phyloP scores from a whole-genome alignment of 2,329 filamentous ascomycete genomes.

The Aspergillus candidus region DNA sequence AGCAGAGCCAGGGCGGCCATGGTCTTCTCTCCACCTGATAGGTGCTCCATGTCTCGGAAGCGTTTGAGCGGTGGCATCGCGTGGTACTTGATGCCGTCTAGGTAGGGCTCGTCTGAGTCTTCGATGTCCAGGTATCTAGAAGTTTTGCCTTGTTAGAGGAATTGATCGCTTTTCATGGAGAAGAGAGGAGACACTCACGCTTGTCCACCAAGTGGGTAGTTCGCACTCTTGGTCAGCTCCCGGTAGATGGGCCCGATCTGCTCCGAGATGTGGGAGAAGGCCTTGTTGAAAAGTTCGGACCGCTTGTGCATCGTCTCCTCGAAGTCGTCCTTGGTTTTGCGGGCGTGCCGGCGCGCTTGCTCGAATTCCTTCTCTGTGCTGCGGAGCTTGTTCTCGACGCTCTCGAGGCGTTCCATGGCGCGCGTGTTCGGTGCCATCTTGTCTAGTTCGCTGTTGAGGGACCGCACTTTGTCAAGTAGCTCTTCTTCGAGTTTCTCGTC shows the following conservation, averaged over 20 bases:
- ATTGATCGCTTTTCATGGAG: neutral
- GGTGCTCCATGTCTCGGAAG: constrained; percentile 97
- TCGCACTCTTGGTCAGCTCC: constrained; percentile 80
- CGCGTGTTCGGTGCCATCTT: constrained; percentile 97
- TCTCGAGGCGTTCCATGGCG: constrained; percentile 83
- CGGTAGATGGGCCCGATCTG: constrained; percentile 93
- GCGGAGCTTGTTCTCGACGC: constrained; percentile 74
- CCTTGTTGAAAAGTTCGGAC: constrained; percentile 88
- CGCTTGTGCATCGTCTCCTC: constrained; percentile 74
- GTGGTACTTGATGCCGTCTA: constrained; percentile 95
- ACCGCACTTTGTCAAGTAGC: constrained; percentile 70
- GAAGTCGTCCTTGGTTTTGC: constrained; percentile 74
- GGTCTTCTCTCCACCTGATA: constrained; percentile 96
- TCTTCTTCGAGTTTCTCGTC: constrained; percentile 66
- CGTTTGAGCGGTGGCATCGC: constrained; percentile 98
- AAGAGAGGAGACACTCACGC: constrained; percentile 39
- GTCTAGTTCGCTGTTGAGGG: constrained; percentile 72
- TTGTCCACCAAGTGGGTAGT: constrained; percentile 87
- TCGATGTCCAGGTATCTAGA: constrained; percentile 78
- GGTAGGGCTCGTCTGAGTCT: constrained; percentile 92
- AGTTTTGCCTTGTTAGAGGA: constrained; percentile 6
- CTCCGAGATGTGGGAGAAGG: constrained; percentile 89
- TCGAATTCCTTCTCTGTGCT: constrained; percentile 86
- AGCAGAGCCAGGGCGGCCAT: constrained; percentile 95
- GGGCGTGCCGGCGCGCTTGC: constrained; percentile 67